Evolutionary conservation across 2,329 filamentous ascomycete species (phyloP), one percentile per base, ranked within the genome.

Genomic region (Claviceps purpurea): DNA sequence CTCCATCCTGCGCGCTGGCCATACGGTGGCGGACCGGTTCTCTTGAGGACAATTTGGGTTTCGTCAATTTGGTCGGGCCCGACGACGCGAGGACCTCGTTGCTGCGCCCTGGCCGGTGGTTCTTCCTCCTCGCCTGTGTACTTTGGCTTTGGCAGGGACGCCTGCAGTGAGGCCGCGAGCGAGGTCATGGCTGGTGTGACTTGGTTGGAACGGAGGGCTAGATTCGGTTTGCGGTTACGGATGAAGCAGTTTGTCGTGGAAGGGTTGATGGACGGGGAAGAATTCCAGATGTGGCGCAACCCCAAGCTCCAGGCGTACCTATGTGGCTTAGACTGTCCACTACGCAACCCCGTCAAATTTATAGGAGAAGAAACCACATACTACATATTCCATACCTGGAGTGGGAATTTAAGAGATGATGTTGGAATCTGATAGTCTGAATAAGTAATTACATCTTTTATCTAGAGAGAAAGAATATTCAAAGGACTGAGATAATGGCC

Each of bases 91-190:
- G 89, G 87, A 55, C 89, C 89, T 65, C 83, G 82, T 60, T 87
- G 82, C 64, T 87, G 82, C 47, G 84, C 76, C 64, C 85, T 81
- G 34, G 75, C 70, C 24, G 84, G 84, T 38, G 85, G 71, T 62
- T 94, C 87, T 65, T 96, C 90, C 65, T 94, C 84, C 65, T 95
- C 88, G 59, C 87, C 89, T 4, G 84, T 88, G 65, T 96, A 95
- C 70, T 87, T 91, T 16, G 91, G 90, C 66, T 90, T 90, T 3
- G 91, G 91, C 44, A 97, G 76, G 53, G 87, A 83, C 64, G 82
- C 81, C 57, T 88, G 82, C 44, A 97, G 77, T 53, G 88, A 87
- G 54, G 81, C 76, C 58, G 77, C 78, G 63, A 87, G 75, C 54
- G 82, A 83, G 54, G 82, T 72, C 82, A 87, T 87, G 49, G 10